Conservation (phyloP, 139 green algal genomes). For the Astrephomene gubernaculifera region DNA sequence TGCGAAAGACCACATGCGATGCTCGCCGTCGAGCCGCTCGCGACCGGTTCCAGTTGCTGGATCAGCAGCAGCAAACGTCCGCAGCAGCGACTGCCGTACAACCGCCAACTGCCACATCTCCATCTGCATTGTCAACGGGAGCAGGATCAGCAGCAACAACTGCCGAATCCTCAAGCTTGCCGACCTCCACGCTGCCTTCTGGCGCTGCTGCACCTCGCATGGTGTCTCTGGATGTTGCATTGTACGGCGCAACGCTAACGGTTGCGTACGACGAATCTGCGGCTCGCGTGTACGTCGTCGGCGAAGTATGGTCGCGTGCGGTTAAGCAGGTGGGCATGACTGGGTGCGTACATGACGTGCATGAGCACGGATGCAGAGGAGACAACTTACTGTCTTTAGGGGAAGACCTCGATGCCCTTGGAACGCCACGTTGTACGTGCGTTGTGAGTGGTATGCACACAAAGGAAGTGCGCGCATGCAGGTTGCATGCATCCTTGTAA, state of each 20-base stretch:
- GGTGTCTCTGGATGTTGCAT: conserved; percentile 49
- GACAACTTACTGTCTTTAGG: too few relatives aligned
- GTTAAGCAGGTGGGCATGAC: conserved; percentile 59
- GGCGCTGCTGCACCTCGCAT: conserved; percentile 1
- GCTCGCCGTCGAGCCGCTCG: background rate
- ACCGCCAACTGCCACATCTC: background rate
- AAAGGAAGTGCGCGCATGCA: too few relatives aligned
- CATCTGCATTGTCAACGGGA: background rate
- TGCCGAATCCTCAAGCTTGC: background rate
- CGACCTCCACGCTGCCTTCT: too few relatives aligned
- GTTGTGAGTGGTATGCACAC: too few relatives aligned
- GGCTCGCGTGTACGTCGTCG: conserved; percentile 56
- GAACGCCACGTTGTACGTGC: too few relatives aligned
- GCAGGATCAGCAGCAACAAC: background rate
- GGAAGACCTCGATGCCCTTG: too few relatives aligned
- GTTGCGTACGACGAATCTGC: conserved; percentile 61
- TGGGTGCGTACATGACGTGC: background rate
- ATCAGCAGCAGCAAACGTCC: background rate
- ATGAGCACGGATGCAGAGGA: background rate
- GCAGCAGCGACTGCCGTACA: background rate
- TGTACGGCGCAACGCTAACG: conserved; percentile 45
- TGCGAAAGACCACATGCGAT: background rate
- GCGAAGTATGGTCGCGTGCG: conserved; percentile 76
- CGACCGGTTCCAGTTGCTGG: background rate
- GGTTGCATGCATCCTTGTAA: too few relatives aligned